phyloP scores from a whole-genome alignment of 495 filamentous ascomycete species.

The Hyphodiscus hymeniophilus region DNA sequence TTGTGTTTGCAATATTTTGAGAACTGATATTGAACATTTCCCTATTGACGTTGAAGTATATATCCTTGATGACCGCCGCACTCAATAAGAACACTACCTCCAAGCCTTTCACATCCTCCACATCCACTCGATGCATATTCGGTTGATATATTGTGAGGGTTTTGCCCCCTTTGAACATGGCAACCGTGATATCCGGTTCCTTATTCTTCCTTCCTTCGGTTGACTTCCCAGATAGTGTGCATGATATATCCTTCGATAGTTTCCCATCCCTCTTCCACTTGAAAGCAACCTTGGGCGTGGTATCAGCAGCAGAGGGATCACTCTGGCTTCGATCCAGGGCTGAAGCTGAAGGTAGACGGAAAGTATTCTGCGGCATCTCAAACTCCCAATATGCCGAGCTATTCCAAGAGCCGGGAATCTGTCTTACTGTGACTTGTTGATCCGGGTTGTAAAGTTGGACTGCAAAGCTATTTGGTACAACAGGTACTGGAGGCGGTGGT shows the following conservation, averaged over 20 bases:
- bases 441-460: slow-evolving; percentile 94
- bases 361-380: slow-evolving; percentile 80
- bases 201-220: slow-evolving; percentile 64
- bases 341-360: slow-evolving; percentile 68
- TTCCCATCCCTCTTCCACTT: slow-evolving; percentile 89
- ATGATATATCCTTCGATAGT: slow-evolving; percentile 71
- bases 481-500: slow-evolving; percentile 59
- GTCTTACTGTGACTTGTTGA: slow-evolving; percentile 63
- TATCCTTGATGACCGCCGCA: slow-evolving; percentile 77
- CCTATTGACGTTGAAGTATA: slow-evolving; percentile 61
- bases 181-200: slow-evolving; percentile 91
- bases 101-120: slow-evolving; percentile 88
- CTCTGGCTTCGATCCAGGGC: slow-evolving; percentile 66
- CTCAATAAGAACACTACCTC: slow-evolving; percentile 81
- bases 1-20: slow-evolving; percentile 7
- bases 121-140: slow-evolving; percentile 80
- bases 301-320: slow-evolving; percentile 56
- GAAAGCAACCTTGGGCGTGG: slow-evolving; percentile 75
- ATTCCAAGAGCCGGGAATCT: slow-evolving; percentile 68
- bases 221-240: slow-evolving; percentile 69
- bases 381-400: slow-evolving; percentile 80
- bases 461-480: slow-evolving; percentile 68
- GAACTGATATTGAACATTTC: slow-evolving; percentile 71
- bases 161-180: slow-evolving; percentile 55
- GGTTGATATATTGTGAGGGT: slow-evolving; percentile 82